Evolutionary conservation across 129 eudicot genomes (phyloP), one percentile per base, ranked within the genome.

Genomic region (Dittrichia graveolens): DNA sequence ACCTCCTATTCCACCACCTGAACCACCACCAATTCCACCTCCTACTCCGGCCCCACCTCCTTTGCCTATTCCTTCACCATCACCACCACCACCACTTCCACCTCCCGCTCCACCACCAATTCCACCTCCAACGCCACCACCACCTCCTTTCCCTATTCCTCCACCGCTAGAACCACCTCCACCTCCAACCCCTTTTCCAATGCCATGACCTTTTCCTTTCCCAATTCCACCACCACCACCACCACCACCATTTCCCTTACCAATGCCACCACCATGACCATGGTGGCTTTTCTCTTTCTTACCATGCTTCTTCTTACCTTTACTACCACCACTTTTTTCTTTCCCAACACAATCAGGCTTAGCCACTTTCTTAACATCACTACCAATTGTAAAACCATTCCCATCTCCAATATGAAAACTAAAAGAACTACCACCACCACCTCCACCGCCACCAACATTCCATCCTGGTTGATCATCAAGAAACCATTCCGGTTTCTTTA

Each of bases 291-390:
- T 77, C 38, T 80, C 75, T 45, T 79, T 73, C 71, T 80, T 74
- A 15, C 15, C 71, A 62, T 60, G 69, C 24, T 80, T 80, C 52
- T 80, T 80, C 35, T 50, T 74, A 7, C 68, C 71, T 39, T 68
- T 75, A 15, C 74, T 71, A 55, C 76, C 84, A 47, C 76, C 76
- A 4, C 65, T 75, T 19, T 77, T 83, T 50, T 83, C 92, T 75
- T 83, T 86, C 4, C 83, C 88, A 55, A 68, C 78, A 72, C 91
- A 86, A 78, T 81, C 86, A 13, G 86, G 89, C 44, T 81, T 81
- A 0, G 45, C 81, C 44, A 63, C 77, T 3, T 35, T 48, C 71
- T 69, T 71, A 16, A 55, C 76, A 57, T 64, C 83, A 50, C 57
- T 60, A 0, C 86, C 89, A 71, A 85, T 68, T 3, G 83, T 66